Evolutionary conservation across 192 early-diverging fungal species (phyloP).

Genomic region (Pilaira anomala): DNA sequence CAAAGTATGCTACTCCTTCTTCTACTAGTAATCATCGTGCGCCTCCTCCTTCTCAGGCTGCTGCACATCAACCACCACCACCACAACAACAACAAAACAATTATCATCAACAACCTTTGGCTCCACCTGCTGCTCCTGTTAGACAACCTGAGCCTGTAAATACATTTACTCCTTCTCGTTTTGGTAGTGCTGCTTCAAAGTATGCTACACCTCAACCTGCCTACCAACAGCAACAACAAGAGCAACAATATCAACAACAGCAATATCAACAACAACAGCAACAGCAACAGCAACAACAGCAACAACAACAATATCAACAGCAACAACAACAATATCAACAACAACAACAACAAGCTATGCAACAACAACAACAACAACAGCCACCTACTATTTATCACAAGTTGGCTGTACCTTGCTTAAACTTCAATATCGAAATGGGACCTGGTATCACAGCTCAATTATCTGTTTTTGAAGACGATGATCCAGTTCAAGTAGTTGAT

Average conservation of each 20-base stretch:
- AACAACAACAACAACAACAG: slow-evolving; percentile 1
- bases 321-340: background rate
- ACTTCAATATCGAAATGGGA: slow-evolving; percentile 18
- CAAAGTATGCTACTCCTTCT: slow-evolving; percentile 11
- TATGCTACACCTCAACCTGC: background rate
- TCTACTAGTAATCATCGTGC: background rate
- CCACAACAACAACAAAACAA: slow-evolving; percentile 5
- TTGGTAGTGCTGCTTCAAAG: slow-evolving; percentile 5
- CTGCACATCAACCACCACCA: slow-evolving; percentile 15
- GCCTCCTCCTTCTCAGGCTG: background rate
- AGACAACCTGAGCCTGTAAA: background rate
- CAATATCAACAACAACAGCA: background rate
- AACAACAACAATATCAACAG: background rate
- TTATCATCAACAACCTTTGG: background rate
- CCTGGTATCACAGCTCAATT: slow-evolving; percentile 18
- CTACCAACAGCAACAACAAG: background rate
- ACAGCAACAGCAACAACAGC: background rate
- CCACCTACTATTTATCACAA: background rate
- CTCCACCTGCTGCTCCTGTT: background rate
- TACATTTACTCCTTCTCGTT: background rate
- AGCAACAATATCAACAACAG: background rate
- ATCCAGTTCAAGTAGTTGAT: slow-evolving; percentile 6
- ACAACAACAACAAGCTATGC: background rate
- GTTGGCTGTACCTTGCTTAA: background rate
- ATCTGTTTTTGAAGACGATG: slow-evolving; percentile 16